phyloP scores from a whole-genome alignment of 192 early-diverging fungal species.

The Tieghemiomyces parasiticus region DNA sequence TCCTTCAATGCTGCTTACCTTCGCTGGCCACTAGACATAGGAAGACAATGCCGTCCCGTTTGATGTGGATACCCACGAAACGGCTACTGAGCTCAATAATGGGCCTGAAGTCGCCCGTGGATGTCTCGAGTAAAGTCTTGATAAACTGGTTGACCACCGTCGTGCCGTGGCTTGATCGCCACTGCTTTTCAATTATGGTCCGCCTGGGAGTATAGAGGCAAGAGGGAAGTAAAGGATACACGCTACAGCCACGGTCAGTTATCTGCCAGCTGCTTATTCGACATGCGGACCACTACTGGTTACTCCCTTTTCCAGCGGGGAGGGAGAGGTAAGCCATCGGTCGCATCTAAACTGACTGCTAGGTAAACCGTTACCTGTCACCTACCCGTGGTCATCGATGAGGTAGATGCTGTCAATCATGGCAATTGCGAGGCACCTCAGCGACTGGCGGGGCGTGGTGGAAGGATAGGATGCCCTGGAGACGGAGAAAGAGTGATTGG shows the following conservation, averaged over 20 bases:
- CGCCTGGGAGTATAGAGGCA: not conserved
- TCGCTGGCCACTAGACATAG: conserved; percentile 58
- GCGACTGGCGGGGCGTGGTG: too few species aligned
- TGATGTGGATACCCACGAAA: conserved; percentile 18
- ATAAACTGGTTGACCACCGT: conserved; percentile 3
- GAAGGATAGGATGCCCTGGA: too few species aligned
- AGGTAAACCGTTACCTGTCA: not conserved
- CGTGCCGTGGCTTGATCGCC: not conserved
- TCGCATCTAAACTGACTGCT: too few species aligned
- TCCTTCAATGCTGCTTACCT: conserved; percentile 35
- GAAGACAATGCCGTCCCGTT: conserved; percentile 58
- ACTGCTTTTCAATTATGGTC: conserved; percentile 9
- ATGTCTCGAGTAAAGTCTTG: not conserved
- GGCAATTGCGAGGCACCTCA: too few species aligned
- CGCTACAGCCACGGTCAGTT: not conserved
- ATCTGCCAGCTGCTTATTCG: not conserved
- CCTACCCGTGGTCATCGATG: conserved; percentile 6
- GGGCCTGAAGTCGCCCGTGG: not conserved
- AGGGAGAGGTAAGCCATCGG: not conserved
- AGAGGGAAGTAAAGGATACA: not conserved
- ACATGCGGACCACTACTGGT: not conserved
- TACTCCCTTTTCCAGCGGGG: not conserved
- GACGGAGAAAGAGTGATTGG: too few species aligned
- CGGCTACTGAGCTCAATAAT: conserved; percentile 1
- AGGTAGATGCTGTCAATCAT: conserved; percentile 12